These are phyloP conservation scores for Kregervanrija delftensis DNA, from an alignment of 805 yeast species.

Conservation along the genomic window DNA sequence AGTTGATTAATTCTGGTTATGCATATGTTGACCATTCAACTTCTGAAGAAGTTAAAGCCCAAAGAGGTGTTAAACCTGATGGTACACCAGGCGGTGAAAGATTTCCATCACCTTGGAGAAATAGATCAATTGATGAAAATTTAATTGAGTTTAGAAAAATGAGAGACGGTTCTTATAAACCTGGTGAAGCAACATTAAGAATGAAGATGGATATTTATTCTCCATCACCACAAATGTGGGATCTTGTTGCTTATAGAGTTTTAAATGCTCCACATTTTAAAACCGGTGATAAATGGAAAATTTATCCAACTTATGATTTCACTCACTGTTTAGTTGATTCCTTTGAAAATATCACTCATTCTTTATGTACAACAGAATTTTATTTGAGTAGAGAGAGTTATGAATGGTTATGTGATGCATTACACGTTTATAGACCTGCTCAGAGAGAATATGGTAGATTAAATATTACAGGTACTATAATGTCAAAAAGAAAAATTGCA, in stretches of 20 bases:
- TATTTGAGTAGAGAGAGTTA: slow-evolving; percentile 87
- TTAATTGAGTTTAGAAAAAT: slow-evolving; percentile 78
- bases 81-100: slow-evolving; percentile 95
- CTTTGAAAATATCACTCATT: slow-evolving; percentile 91
- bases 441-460: slow-evolving; percentile 98
- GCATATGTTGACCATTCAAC: slow-evolving; percentile 95
- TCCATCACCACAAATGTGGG: slow-evolving; percentile 99
- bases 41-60: slow-evolving; percentile 80
- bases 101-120: slow-evolving; percentile 72
- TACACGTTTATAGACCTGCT: slow-evolving; percentile 94
- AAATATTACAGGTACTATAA: slow-evolving; percentile 86
- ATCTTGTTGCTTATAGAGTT: slow-evolving; percentile 93
- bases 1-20: slow-evolving; percentile 57
- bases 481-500: slow-evolving; percentile 95
- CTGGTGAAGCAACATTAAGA: slow-evolving; percentile 91
- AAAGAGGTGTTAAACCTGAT: slow-evolving; percentile 86
- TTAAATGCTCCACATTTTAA: slow-evolving; percentile 89
- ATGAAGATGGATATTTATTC: slow-evolving; percentile 91
- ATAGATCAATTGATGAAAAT: slow-evolving; percentile 64
- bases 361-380: slow-evolving; percentile 95
- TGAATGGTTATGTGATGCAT: slow-evolving; percentile 96
- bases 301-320: slow-evolving; percentile 97
- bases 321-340: slow-evolving; percentile 99
- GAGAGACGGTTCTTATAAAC: slow-evolving; percentile 83
- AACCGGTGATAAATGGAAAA: slow-evolving; percentile 96